Evolutionary conservation across 192 early-diverging fungal species (phyloP), one percentile per base, ranked within the genome.

Genomic region (Backusella luteola): DNA sequence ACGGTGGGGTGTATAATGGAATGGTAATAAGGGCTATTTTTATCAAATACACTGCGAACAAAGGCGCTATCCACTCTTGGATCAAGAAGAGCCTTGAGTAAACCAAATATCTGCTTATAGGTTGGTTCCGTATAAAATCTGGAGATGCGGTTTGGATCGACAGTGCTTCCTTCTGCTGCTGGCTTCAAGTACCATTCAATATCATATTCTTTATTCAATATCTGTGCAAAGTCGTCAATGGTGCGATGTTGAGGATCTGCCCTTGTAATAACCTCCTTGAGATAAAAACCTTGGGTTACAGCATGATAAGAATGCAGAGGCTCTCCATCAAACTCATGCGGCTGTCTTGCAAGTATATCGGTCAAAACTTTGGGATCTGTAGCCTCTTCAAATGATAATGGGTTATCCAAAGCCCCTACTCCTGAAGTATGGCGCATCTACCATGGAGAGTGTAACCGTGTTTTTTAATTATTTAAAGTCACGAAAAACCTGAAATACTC

Each of bases 201-300:
- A 46, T 81, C 77, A 67, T 89, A 84, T 17, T 84, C 77, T 19
- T 73, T 66, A 79, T 84, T 85, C 14, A 93, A 71, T 32, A 93
- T 92, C 63, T 91, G 79, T n/a, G 87, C 83, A 32, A 93, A 87
- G 8, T 85, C 74, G 2, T 90, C 90, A 44, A 94, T 84, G 0
- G 89, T 87, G 23, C 90, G 85, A 17, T 82, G 77, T 44, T 84
- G 59, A 9, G 89, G 86, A 74, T 91, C 90, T 11, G 84, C 90
- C 0, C 93, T 84, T 0, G 89, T 83, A n/a, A 90, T 89, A 73
- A 94, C 75, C 76, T 93, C 92, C 77, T 94, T 94, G 32, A 92
- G 42, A 75, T 91, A 93, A 89, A 89, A 93, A 15, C 92, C 93
- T 15, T 90, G 85, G 0, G 89, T 88, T 23, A 89, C 80, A 9